A percentile compares a stretch with the other conserved stretches of the same genome.
phyloP scores from a whole-genome alignment of 768 basidiomycete species.

The Xerocomus spinulosus region DNA sequence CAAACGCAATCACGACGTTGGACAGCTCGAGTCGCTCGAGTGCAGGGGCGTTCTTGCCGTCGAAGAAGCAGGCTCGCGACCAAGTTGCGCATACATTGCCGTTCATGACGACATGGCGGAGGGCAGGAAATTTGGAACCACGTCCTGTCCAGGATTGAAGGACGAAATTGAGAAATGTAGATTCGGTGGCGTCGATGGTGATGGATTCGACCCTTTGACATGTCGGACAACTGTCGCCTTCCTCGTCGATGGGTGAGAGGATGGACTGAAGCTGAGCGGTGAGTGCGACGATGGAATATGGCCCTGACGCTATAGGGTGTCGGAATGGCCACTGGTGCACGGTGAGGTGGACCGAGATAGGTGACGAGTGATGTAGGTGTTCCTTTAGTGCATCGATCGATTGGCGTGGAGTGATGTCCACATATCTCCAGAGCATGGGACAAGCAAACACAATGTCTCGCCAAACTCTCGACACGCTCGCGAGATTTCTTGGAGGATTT shows the following conservation, averaged over 20 bases:
- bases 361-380: constrained; percentile 14
- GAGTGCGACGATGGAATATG: constrained; percentile 13
- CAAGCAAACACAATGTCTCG: constrained; percentile 11
- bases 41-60: constrained; percentile 10
- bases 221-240: constrained; percentile 3
- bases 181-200: constrained; percentile 14
- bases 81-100: constrained; percentile 16
- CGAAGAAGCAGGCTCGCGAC: constrained; percentile 19
- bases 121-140: constrained; percentile 9
- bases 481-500: constrained; percentile 13
- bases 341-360: constrained; percentile 9
- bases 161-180: constrained; percentile 15
- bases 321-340: constrained; percentile 22
- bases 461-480: constrained; percentile 16
- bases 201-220: constrained; percentile 14
- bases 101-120: constrained; percentile 8
- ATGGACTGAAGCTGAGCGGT: constrained; percentile 15
- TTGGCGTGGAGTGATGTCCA: constrained; percentile 15
- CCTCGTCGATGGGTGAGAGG: constrained; percentile 2
- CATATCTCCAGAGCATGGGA: constrained; percentile 18
- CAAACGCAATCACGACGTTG: constrained; percentile 15
- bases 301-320: constrained; percentile 1
- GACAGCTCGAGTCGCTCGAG: constrained; percentile 15
- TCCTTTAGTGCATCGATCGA: constrained; percentile 9
- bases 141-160: constrained; percentile 17